A percentile compares a stretch with the other conserved stretches of the same genome.
These are phyloP conservation scores for Isabelozyma pseudorhagii DNA, from an alignment of 805 yeast species.

Conservation along the genomic window DNA sequence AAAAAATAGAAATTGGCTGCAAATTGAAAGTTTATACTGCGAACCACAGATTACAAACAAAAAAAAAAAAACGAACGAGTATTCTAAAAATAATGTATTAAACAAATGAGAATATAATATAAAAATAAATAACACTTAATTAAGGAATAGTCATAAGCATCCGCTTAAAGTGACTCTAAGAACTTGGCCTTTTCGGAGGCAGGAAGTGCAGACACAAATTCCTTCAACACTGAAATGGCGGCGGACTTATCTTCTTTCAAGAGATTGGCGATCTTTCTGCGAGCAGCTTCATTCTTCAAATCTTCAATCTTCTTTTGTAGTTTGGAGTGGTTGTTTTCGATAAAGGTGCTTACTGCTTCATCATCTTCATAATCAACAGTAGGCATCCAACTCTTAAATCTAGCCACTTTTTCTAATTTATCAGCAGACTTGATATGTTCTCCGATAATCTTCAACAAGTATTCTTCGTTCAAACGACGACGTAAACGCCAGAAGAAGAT, in stretches of 20 bases:
- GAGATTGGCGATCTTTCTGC: constrained; percentile 59
- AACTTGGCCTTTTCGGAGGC: constrained; percentile 31
- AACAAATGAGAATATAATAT: no score
- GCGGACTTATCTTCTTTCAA: constrained; percentile 29
- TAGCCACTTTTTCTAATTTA: constrained; percentile 79
- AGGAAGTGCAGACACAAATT: constrained; percentile 29
- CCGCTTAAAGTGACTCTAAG: constrained; percentile 15
- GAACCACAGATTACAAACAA: background rate
- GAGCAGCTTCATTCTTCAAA: constrained; percentile 63
- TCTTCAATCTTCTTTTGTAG: constrained; percentile 60
- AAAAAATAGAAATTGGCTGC: background rate
- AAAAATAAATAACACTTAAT: no score
- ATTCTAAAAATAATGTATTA: no score
- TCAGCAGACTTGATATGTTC: constrained; percentile 56
- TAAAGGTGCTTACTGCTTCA: constrained; percentile 76
- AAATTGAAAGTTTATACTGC: background rate
- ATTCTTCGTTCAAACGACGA: constrained; percentile 92
- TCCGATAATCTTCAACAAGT: constrained; percentile 70
- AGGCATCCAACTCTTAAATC: constrained; percentile 86
- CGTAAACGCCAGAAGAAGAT: constrained; percentile 98
- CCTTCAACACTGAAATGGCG: constrained; percentile 33
- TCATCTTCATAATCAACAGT: constrained; percentile 70
- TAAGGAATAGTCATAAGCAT: background rate
- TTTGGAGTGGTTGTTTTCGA: constrained; percentile 69
- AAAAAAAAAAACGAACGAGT: no score